A percentile compares a stretch with the other conserved stretches of the same genome.
These are phyloP conservation scores for Croton laevigatus DNA, from an alignment of 441 rosid genomes.

Conservation along the genomic window DNA sequence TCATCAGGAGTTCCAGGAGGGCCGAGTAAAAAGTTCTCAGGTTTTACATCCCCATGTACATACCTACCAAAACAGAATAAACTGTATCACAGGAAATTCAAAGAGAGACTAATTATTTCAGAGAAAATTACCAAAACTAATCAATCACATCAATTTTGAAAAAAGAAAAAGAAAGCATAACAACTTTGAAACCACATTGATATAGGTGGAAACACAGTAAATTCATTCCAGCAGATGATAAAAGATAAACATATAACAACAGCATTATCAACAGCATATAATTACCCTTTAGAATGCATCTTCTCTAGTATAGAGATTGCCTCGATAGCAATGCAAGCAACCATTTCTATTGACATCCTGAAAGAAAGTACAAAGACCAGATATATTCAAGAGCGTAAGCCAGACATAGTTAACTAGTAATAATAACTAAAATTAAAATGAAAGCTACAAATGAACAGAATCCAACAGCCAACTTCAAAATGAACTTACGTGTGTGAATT, in stretches of 20 bases:
- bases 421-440: not conserved
- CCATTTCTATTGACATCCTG: slow-evolving; percentile 97
- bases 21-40: slow-evolving; percentile 94
- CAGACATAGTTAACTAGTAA: not conserved
- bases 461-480: slow-evolving; percentile 1
- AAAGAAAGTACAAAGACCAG: slow-evolving; percentile 9
- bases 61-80: slow-evolving; percentile 43
- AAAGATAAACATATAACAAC: not conserved
- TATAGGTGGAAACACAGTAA: not conserved
- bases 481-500: slow-evolving; percentile 65
- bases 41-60: slow-evolving; percentile 98
- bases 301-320: slow-evolving; percentile 89
- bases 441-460: not conserved
- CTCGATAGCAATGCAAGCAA: slow-evolving; percentile 96
- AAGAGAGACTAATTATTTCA: not conserved
- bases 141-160: not conserved
- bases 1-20: slow-evolving; percentile 76
- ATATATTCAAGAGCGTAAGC: not conserved
- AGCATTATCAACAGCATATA: slow-evolving; percentile 17
- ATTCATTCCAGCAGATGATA: not conserved
- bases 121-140: not conserved
- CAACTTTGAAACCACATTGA: not conserved
- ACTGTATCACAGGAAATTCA: slow-evolving; percentile 2
- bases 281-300: slow-evolving; percentile 83
- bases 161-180: not conserved